phyloP scores from a whole-genome alignment of 331 rosid genomes.

The Acacia pycnantha region DNA sequence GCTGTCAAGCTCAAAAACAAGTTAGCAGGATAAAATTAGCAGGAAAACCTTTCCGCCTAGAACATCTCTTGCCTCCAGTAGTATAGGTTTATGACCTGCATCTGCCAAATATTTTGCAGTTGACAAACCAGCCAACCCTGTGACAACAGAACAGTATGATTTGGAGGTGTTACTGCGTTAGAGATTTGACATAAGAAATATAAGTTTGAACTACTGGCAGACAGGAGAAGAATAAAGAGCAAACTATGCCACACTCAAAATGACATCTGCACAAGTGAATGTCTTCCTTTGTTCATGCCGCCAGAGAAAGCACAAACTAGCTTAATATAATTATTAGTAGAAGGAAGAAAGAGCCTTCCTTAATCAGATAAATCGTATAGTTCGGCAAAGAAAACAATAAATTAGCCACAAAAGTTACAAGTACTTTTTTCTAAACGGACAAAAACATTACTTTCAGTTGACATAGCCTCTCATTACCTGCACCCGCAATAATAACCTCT shows the following conservation, averaged over 20 bases:
- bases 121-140: constrained; percentile 96
- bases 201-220: not conserved
- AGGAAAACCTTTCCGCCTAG: constrained; percentile 93
- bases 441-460: not conserved
- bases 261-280: not conserved
- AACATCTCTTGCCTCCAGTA: constrained; percentile 93
- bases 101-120: constrained; percentile 97
- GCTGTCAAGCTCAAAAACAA: constrained; percentile 15
- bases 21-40: constrained; percentile 34
- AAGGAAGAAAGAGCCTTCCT: not conserved
- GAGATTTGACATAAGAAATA: not conserved
- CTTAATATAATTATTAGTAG: not conserved
- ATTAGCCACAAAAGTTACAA: not conserved
- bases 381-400: constrained; percentile 3
- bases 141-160: constrained; percentile 20
- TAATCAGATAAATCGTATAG: not conserved
- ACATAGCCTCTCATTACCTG: constrained; percentile 54
- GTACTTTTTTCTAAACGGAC: not conserved
- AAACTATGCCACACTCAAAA: not conserved
- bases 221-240: not conserved
- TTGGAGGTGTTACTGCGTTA: not conserved
- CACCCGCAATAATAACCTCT: constrained; percentile 84
- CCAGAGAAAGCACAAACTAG: not conserved
- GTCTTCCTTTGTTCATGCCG: not conserved
- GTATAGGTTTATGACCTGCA: constrained; percentile 93